Evolutionary conservation across 495 filamentous ascomycete genomes (phyloP).

Genomic region (Podospora australis): DNA sequence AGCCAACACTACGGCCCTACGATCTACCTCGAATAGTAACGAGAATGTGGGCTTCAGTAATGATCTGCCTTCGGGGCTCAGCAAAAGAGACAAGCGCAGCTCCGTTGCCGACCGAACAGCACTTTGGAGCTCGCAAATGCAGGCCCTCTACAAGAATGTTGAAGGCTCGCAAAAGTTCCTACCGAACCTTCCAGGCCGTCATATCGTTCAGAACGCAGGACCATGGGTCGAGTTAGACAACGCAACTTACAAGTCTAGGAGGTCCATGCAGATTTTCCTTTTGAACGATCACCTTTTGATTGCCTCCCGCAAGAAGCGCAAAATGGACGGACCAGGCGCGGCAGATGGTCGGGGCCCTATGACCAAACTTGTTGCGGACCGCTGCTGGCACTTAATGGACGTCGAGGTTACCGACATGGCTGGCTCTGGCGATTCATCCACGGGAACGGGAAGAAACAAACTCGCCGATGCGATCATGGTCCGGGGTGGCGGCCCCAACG

Average conservation of each 20-base stretch:
- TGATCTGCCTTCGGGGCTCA: conserved; percentile 44
- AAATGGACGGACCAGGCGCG: conserved; percentile 58
- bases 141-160: conserved; percentile 84
- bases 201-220: conserved; percentile 83
- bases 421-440: conserved; percentile 49
- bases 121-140: conserved; percentile 87
- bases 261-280: conserved; percentile 80
- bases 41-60: conserved; percentile 18
- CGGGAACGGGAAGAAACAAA: conserved; percentile 53
- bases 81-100: conserved; percentile 63
- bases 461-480: conserved; percentile 87
- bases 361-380: conserved; percentile 80
- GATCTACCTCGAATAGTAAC: conserved; percentile 53
- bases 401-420: conserved; percentile 88
- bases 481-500: conserved; percentile 66
- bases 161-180: conserved; percentile 96
- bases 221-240: conserved; percentile 95
- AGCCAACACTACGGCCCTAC: conserved; percentile 62
- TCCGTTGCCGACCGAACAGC: conserved; percentile 93
- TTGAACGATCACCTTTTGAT: conserved; percentile 93
- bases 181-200: conserved; percentile 81
- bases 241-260: conserved; percentile 85
- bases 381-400: conserved; percentile 91
- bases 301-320: conserved; percentile 84
- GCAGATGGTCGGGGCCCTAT: conserved; percentile 53